phyloP scores from a whole-genome alignment of 1,139 yeast species.

The Nakaseomyces uthaithaninus region DNA sequence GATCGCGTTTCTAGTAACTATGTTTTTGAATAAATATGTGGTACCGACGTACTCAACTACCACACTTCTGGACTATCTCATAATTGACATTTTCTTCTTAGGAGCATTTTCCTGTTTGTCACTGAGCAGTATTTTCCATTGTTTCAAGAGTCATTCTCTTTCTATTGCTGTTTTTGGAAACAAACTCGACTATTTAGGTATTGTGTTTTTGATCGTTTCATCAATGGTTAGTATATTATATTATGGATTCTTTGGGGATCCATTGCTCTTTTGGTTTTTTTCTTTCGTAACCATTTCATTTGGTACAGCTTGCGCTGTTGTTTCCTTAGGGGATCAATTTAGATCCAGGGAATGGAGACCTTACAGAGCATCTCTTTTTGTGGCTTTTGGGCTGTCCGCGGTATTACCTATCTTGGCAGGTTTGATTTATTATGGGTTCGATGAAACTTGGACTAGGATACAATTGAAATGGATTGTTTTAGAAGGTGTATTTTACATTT shows the following conservation, averaged over 20 bases:
- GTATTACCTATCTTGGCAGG: conserved; percentile 60
- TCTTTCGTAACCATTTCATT: conserved; percentile 43
- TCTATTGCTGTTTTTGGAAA: conserved; percentile 58
- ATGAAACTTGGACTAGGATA: conserved; percentile 43
- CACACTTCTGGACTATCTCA: conserved; percentile 37
- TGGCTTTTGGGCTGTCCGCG: conserved; percentile 74
- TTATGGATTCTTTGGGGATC: conserved; percentile 55
- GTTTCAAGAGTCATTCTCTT: conserved; percentile 67
- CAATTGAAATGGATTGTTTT: conserved; percentile 53
- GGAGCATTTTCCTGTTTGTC: conserved; percentile 57
- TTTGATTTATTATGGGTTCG: conserved; percentile 36
- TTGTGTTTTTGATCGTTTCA: conserved; percentile 64
- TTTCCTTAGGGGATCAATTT: conserved; percentile 61
- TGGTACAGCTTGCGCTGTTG: conserved; percentile 54
- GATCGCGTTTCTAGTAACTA: conserved; percentile 28
- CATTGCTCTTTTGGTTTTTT: conserved; percentile 38
- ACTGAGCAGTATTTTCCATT: conserved; percentile 71
- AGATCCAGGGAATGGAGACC: conserved; percentile 66
- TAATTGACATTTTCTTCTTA: conserved; percentile 39
- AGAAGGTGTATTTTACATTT: conserved; percentile 68
- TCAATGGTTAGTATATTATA: conserved; percentile 65
- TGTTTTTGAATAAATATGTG: conserved; percentile 25
- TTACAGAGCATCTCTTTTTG: conserved; percentile 69
- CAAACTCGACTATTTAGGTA: conserved; percentile 81
- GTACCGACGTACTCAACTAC: conserved; percentile 41